Evolutionary conservation across 2,329 filamentous ascomycete species (phyloP).

Genomic region (Talaromyces sp.): DNA sequence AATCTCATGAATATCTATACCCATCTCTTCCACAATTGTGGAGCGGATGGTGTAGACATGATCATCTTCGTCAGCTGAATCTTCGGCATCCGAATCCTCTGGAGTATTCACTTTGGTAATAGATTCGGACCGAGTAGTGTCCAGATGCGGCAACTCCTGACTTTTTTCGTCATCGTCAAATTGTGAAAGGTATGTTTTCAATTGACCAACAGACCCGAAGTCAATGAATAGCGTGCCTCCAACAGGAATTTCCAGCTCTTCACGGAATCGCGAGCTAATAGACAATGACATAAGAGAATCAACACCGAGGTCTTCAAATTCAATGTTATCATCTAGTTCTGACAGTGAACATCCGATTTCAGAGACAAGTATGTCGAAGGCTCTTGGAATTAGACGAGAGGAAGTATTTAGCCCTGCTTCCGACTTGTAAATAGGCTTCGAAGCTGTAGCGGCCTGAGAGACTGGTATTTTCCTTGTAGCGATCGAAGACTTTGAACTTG

Average conservation of each 20-base stretch:
- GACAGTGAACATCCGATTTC: background rate
- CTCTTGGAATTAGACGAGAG: background rate
- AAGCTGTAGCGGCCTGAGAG: background rate
- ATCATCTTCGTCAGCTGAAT: background rate
- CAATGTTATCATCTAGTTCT: background rate
- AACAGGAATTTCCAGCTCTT: conserved; percentile 22
- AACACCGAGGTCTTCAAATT: conserved; percentile 22
- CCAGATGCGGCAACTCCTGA: background rate
- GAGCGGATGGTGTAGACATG: background rate
- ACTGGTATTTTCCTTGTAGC: background rate
- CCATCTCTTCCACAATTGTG: background rate
- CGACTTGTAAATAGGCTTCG: background rate
- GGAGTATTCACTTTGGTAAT: background rate
- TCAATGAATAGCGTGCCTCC: background rate
- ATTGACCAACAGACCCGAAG: background rate
- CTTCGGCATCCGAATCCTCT: background rate
- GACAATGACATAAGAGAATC: conserved; percentile 29
- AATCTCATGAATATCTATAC: background rate
- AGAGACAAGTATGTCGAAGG: background rate
- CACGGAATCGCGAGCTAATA: conserved; percentile 22
- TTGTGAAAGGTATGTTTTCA: background rate
- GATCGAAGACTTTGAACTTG: background rate
- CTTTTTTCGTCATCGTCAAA: background rate
- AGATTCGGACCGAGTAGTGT: background rate
- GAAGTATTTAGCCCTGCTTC: background rate